Evolutionary conservation across 352 stramenopile genomes (phyloP).

Genomic region (Labyrinthula sp.): DNA sequence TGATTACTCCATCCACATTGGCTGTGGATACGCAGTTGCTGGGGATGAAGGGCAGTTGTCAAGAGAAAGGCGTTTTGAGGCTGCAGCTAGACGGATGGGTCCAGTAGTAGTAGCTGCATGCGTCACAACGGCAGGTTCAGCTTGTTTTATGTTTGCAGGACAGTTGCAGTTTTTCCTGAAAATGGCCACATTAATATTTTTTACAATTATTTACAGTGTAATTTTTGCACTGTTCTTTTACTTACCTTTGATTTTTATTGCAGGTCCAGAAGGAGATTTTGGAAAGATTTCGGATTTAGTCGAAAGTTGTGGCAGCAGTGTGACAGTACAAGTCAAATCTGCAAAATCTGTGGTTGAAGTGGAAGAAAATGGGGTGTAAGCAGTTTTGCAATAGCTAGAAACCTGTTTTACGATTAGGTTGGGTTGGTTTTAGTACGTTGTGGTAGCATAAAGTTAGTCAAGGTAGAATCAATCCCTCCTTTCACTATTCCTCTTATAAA

Average conservation of each 20-base stretch:
- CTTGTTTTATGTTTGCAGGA: constrained; percentile 29
- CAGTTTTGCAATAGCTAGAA: too few species aligned
- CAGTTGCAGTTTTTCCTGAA: constrained; percentile 36
- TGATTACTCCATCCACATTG: constrained; percentile 35
- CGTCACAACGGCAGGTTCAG: constrained; percentile 33
- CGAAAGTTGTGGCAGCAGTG: not conserved
- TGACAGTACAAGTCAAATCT: too few species aligned
- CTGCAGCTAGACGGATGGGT: constrained; percentile 30
- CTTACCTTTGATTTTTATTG: constrained; percentile 6
- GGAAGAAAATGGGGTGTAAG: too few species aligned
- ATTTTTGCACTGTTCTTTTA: constrained; percentile 26
- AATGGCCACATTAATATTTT: constrained; percentile 34
- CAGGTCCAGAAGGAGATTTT: constrained; percentile 1
- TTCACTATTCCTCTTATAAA: too few species aligned
- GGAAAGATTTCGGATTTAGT: constrained; percentile 3
- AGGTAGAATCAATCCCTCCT: too few species aligned
- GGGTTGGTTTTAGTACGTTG: too few species aligned
- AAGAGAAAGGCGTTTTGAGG: constrained; percentile 28
- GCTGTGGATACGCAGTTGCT: constrained; percentile 32
- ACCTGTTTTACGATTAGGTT: too few species aligned
- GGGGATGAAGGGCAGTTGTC: constrained; percentile 8
- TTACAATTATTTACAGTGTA: too few species aligned
- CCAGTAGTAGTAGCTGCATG: constrained; percentile 33
- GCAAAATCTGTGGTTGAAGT: too few species aligned
- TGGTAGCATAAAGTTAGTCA: too few species aligned